A percentile compares a stretch with the other conserved stretches of the same genome.
phyloP scores from a whole-genome alignment of 192 early-diverging fungal genomes.

The Piromyces finnis region DNA sequence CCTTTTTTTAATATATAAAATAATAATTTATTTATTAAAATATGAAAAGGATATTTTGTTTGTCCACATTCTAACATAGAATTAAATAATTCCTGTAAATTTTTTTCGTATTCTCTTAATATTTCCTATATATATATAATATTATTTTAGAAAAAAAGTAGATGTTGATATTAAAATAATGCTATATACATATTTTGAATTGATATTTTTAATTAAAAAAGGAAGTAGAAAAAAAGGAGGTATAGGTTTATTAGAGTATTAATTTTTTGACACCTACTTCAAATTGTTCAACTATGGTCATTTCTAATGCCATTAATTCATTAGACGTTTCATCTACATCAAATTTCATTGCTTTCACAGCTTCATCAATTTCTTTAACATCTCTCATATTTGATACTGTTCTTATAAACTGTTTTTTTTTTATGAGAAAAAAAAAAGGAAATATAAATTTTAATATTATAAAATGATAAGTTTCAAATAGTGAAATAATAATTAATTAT shows the following conservation, averaged over 20 bases:
- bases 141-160: no score
- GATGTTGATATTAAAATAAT: no score
- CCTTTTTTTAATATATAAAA: no score
- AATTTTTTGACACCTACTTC: no score
- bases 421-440: not conserved
- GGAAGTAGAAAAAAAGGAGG: no score
- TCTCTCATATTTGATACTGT: conserved; percentile 17
- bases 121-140: conserved; percentile 14
- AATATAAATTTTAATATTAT: no score
- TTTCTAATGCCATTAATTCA: conserved; percentile 24
- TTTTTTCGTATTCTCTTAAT: conserved; percentile 38
- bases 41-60: not conserved
- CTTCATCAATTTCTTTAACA: conserved; percentile 24
- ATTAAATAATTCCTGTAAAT: conserved; percentile 28
- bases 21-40: not conserved
- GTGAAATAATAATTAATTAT: no score
- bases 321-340: conserved; percentile 18
- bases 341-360: conserved; percentile 18
- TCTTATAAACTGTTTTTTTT: conserved; percentile 16
- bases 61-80: conserved; percentile 26
- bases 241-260: no score
- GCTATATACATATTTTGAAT: no score
- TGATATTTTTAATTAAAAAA: no score
- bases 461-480: no score
- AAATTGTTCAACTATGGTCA: conserved; percentile 42